phyloP scores from a whole-genome alignment of 208 protist species.

The Novymonas esmeraldas region DNA sequence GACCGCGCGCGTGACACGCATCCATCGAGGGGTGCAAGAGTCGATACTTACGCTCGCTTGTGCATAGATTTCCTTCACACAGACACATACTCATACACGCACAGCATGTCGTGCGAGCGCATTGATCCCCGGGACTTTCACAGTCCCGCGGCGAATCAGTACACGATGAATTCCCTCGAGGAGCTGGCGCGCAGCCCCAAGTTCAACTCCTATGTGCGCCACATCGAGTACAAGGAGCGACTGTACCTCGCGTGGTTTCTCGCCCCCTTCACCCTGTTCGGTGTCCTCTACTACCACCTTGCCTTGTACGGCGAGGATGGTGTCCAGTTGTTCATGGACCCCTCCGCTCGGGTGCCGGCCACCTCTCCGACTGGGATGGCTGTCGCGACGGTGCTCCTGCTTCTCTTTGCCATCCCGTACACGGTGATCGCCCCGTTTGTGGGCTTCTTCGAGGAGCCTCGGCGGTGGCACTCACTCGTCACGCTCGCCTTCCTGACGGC shows the following conservation, averaged over 20 bases:
- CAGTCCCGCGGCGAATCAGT: conserved; percentile 50
- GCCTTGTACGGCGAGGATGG: conserved; percentile 39
- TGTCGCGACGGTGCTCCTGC: conserved; percentile 31
- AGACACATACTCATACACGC: background rate
- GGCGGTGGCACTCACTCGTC: conserved; percentile 24
- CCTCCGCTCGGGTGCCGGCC: background rate
- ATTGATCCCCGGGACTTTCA: conserved; percentile 68
- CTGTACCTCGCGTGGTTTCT: conserved; percentile 79
- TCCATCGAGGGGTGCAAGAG: too few species aligned
- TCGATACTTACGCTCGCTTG: too few species aligned
- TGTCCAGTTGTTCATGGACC: conserved; percentile 26
- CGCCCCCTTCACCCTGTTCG: conserved; percentile 49
- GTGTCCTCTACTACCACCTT: conserved; percentile 67
- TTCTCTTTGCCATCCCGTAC: conserved; percentile 64
- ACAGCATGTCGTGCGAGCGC: conserved; percentile 44
- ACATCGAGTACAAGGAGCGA: conserved; percentile 67
- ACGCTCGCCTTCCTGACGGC: conserved; percentile 44
- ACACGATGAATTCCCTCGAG: conserved; percentile 63
- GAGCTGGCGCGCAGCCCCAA: conserved; percentile 46
- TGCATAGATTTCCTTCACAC: background rate
- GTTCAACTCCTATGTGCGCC: conserved; percentile 58
- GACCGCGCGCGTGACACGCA: too few species aligned
- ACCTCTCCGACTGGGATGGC: conserved; percentile 15
- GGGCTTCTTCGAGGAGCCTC: conserved; percentile 67
- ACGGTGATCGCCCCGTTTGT: conserved; percentile 56